Evolutionary conservation across 805 yeast species (phyloP).

Genomic region (Candida yuanshanica): DNA sequence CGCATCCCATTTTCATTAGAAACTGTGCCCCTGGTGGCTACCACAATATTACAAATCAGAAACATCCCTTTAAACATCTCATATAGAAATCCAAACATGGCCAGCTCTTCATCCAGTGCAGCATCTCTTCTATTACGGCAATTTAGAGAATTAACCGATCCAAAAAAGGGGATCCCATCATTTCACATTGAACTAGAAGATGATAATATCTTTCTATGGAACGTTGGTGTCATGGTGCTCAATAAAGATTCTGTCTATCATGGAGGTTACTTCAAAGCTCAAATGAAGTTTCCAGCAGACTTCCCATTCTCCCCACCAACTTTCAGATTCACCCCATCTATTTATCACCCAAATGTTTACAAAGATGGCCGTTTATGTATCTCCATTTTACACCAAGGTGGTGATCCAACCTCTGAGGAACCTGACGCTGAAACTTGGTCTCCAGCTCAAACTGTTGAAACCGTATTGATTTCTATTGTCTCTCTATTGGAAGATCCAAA

Average conservation of each 20-base stretch:
- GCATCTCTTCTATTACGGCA: conserved; percentile 89
- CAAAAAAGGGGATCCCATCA: conserved; percentile 71
- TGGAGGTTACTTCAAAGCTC: conserved; percentile 93
- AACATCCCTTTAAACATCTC: neutral
- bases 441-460: conserved; percentile 88
- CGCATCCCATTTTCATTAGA: neutral
- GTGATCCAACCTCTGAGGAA: conserved; percentile 85
- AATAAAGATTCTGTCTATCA: conserved; percentile 86
- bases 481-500: conserved; percentile 93
- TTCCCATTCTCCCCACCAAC: conserved; percentile 92
- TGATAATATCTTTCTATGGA: conserved; percentile 64
- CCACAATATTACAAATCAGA: neutral
- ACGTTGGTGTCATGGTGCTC: conserved; percentile 87
- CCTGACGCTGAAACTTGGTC: conserved; percentile 94
- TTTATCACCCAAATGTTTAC: conserved; percentile 93
- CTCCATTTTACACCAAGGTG: conserved; percentile 86
- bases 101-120: conserved; percentile 36
- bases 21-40: neutral
- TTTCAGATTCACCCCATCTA: conserved; percentile 87
- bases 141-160: conserved; percentile 88
- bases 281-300: conserved; percentile 87
- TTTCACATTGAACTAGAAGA: conserved; percentile 66
- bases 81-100: conserved; percentile 8
- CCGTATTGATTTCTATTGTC: conserved; percentile 83
- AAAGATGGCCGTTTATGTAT: conserved; percentile 91